Conservation (phyloP, 169 alveolate genomes). For the Eimeria falciformis region DNA sequence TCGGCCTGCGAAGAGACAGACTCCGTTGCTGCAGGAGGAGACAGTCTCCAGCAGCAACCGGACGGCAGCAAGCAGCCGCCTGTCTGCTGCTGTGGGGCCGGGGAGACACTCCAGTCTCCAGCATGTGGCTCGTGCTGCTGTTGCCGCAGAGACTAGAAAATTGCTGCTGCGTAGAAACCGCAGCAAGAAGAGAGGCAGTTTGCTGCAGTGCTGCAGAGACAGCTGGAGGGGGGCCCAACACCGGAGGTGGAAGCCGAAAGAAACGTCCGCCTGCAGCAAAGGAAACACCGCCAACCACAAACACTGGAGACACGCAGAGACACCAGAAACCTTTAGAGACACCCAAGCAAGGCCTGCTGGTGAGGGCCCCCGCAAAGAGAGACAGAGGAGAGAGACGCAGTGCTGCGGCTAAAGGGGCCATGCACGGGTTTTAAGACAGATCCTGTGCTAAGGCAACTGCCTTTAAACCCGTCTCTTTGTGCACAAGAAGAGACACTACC, state of each 20-base stretch:
- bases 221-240: not conserved
- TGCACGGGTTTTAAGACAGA: too few relatives aligned
- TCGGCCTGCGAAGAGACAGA: not conserved
- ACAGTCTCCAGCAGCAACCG: conserved; percentile 19
- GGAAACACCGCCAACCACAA: not conserved
- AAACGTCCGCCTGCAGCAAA: conserved; percentile 11
- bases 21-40: conserved; percentile 52
- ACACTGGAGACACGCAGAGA: too few relatives aligned
- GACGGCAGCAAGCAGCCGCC: conserved; percentile 41
- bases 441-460: too few relatives aligned
- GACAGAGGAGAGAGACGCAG: too few relatives aligned
- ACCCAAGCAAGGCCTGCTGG: not conserved
- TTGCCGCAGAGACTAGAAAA: not conserved
- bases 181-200: not conserved
- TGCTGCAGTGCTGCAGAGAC: conserved; percentile 7
- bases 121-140: conserved; percentile 22
- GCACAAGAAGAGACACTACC: not conserved
- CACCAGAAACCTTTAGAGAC: not conserved
- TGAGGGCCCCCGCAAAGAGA: too few relatives aligned
- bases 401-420: too few relatives aligned
- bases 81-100: conserved; percentile 44
- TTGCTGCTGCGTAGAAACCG: not conserved
- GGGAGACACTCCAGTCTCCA: conserved; percentile 28
- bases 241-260: not conserved
- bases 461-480: too few relatives aligned